phyloP scores from a whole-genome alignment of 1,139 yeast species.

The Hansenula lynferdii region DNA sequence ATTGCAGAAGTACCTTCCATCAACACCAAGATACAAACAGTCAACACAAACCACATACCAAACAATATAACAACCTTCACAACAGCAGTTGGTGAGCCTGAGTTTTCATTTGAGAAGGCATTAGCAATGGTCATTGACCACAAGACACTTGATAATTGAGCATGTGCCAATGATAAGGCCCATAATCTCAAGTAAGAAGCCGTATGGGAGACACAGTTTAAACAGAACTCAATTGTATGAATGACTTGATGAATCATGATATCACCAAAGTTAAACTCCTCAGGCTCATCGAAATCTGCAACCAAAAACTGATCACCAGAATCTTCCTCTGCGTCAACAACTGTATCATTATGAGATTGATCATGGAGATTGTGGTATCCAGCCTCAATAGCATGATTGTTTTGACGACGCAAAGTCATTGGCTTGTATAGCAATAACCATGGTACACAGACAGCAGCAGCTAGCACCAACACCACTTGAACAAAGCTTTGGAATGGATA shows the following conservation, averaged over 20 bases:
- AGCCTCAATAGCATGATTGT: conserved; percentile 19
- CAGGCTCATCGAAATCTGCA: conserved; percentile 21
- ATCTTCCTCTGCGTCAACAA: conserved; percentile 24
- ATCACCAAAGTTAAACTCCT: conserved; percentile 60
- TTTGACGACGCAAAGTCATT: conserved; percentile 34
- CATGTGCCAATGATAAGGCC: conserved; percentile 78
- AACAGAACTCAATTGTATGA: conserved; percentile 74
- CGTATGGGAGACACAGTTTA: conserved; percentile 75
- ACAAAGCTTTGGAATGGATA: conserved; percentile 59
- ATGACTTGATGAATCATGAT: conserved; percentile 76
- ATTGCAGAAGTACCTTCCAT: conserved; percentile 90
- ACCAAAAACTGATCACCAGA: conserved; percentile 22
- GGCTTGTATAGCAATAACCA: conserved; percentile 72
- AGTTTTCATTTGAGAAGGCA: conserved; percentile 36
- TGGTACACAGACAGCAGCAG: conserved; percentile 74
- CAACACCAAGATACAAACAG: conserved; percentile 67
- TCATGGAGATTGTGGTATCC: conserved; percentile 30
- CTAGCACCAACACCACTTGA: conserved; percentile 52
- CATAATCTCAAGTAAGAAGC: conserved; percentile 75
- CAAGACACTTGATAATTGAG: conserved; percentile 68
- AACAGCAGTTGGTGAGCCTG: conserved; percentile 29
- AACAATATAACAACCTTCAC: conserved; percentile 39
- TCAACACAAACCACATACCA: conserved; percentile 75
- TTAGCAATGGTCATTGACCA: conserved; percentile 76
- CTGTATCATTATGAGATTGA: conserved; percentile 35